These are phyloP conservation scores for Phytopythium chamaehyphon DNA, from an alignment of 352 stramenopile species.

Conservation along the genomic window DNA sequence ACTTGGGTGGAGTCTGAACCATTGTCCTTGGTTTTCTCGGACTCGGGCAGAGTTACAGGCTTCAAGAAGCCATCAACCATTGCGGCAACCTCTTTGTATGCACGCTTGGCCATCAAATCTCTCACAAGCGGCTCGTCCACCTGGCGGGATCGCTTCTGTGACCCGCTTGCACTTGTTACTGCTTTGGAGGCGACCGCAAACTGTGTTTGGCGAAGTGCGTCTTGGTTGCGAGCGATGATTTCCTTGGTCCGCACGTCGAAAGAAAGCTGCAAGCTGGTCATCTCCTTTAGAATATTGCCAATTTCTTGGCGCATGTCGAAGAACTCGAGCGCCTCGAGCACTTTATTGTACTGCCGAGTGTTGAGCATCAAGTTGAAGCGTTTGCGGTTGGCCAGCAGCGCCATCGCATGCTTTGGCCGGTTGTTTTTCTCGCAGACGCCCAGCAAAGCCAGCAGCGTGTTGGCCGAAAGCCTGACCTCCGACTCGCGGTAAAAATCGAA, in stretches of 20 bases:
- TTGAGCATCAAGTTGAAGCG: slow-evolving; percentile 43
- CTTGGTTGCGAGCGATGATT: slow-evolving; percentile 35
- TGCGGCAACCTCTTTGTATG: slow-evolving; percentile 29
- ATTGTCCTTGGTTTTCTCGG: slow-evolving; percentile 5
- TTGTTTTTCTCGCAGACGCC: slow-evolving; percentile 36
- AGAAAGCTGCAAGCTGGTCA: slow-evolving; percentile 20
- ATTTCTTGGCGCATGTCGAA: slow-evolving; percentile 30
- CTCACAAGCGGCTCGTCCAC: slow-evolving; percentile 15
- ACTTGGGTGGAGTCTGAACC: neutral
- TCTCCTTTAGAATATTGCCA: slow-evolving; percentile 32
- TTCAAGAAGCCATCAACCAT: slow-evolving; percentile 24
- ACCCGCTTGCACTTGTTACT: neutral
- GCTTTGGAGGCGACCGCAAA: slow-evolving; percentile 14
- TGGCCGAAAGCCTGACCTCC: slow-evolving; percentile 31
- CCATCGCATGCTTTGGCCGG: slow-evolving; percentile 34
- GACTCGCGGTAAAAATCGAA: slow-evolving; percentile 61
- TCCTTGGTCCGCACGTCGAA: slow-evolving; percentile 22
- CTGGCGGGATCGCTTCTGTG: slow-evolving; percentile 16
- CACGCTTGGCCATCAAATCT: slow-evolving; percentile 21
- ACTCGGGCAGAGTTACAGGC: slow-evolving; percentile 14
- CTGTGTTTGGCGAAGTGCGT: slow-evolving; percentile 20
- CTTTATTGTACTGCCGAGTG: slow-evolving; percentile 29
- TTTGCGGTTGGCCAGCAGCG: slow-evolving; percentile 49
- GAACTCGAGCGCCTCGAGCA: slow-evolving; percentile 47
- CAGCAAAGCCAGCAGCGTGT: slow-evolving; percentile 45